A percentile compares a stretch with the other conserved stretches of the same genome.
phyloP scores from a whole-genome alignment of 495 filamentous ascomycete species.

The Aspergillus bridgeri region DNA sequence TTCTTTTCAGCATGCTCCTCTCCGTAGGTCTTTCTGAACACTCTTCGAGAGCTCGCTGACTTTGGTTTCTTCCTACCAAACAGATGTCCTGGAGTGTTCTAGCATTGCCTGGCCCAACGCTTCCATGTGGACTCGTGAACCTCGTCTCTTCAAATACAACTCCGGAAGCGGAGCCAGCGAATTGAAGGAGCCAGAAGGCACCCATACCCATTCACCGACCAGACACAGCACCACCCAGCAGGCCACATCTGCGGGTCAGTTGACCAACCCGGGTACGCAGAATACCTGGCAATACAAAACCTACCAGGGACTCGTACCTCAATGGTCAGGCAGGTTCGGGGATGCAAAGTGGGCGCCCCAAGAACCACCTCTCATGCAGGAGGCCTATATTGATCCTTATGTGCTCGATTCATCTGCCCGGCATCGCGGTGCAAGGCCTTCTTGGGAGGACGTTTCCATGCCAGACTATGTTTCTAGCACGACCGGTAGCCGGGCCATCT shows the following conservation, averaged over 20 bases:
- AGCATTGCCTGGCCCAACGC: constrained; percentile 82
- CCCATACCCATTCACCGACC: constrained; percentile 51
- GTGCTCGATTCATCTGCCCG: constrained; percentile 28
- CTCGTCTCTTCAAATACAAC: constrained; percentile 36
- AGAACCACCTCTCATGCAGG: constrained; percentile 21
- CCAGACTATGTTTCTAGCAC: constrained; percentile 47
- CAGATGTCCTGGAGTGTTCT: constrained; percentile 70
- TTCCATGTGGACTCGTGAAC: constrained; percentile 61
- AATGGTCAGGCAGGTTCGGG: constrained; percentile 13
- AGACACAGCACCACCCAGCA: constrained; percentile 24
- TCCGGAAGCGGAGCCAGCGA: constrained; percentile 22
- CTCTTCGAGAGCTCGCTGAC: neutral
- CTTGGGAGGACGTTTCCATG: constrained; percentile 51
- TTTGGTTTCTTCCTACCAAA: constrained; percentile 12
- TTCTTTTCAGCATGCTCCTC: constrained; percentile 82
- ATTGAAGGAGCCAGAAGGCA: constrained; percentile 33
- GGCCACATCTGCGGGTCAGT: constrained; percentile 14
- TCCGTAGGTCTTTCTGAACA: constrained; percentile 48
- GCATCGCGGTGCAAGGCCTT: constrained; percentile 39
- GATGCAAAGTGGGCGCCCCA: constrained; percentile 25
- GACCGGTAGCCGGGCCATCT: constrained; percentile 41
- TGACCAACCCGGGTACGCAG: constrained; percentile 17
- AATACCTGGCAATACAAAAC: constrained; percentile 26
- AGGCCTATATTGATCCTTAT: constrained; percentile 39
- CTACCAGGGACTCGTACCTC: constrained; percentile 17